A percentile compares a stretch with the other conserved stretches of the same genome.
Evolutionary conservation across 352 stramenopile species (phyloP).

Genomic region (Pythium myriotylum): DNA sequence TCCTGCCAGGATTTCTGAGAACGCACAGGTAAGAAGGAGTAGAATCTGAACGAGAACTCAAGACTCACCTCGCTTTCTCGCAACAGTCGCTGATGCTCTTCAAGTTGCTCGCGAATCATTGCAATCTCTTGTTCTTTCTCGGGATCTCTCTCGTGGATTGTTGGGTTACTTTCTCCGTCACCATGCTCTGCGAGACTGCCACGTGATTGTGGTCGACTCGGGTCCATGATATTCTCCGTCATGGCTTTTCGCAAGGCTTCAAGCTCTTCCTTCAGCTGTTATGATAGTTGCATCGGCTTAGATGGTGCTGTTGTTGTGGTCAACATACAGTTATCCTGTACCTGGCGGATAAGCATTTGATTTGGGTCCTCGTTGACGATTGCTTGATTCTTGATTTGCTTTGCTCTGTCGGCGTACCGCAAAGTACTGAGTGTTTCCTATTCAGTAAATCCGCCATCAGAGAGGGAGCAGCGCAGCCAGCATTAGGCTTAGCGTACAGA

Average conservation of each 20-base stretch:
- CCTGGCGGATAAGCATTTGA: conserved; percentile 81
- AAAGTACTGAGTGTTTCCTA: conserved; percentile 91
- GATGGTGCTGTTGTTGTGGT: background rate
- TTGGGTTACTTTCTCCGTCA: conserved; percentile 19
- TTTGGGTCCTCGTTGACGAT: conserved; percentile 93
- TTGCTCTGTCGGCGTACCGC: conserved; percentile 90
- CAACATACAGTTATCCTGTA: conserved; percentile 25
- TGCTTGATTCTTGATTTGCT: conserved; percentile 94
- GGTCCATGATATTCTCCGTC: conserved; percentile 65
- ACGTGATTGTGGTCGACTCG: conserved; percentile 51
- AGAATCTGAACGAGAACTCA: too few relatives aligned
- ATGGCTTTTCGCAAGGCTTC: conserved; percentile 70
- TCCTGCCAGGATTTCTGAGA: conserved; percentile 81
- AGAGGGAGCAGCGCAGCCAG: too few relatives aligned
- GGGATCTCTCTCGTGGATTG: conserved; percentile 37
- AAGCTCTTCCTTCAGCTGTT: conserved; percentile 78
- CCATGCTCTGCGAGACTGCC: conserved; percentile 25
- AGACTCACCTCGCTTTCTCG: conserved; percentile 68
- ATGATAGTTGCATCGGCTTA: background rate
- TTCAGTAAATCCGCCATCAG: background rate
- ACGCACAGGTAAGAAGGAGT: background rate
- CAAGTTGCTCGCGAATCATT: conserved; percentile 69
- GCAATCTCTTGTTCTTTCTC: conserved; percentile 60
- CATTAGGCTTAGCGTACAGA: conserved; percentile 37
- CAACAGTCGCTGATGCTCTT: conserved; percentile 76